phyloP scores from a whole-genome alignment of 768 basidiomycete genomes.

The Leucocoprinus leucothites region DNA sequence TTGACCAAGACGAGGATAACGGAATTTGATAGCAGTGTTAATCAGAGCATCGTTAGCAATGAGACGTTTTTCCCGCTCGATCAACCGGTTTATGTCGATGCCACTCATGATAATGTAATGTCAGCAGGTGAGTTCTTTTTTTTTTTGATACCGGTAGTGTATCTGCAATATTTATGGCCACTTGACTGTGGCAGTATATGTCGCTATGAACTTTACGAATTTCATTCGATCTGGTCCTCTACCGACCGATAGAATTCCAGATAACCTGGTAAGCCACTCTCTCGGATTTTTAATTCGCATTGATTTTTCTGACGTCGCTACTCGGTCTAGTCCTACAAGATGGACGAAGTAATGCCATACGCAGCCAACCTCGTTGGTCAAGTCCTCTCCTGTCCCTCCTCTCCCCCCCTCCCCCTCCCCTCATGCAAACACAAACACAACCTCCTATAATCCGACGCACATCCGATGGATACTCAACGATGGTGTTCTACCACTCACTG shows the following conservation, averaged over 20 bases:
- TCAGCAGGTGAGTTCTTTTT: neutral
- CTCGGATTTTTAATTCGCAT: neutral
- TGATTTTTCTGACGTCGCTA: no score
- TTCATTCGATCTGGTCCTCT: conserved; percentile 61
- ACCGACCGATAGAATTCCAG: conserved; percentile 56
- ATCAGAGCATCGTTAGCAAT: conserved; percentile 60
- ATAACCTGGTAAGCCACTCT: conserved; percentile 39
- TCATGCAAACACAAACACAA: neutral
- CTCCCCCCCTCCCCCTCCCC: neutral
- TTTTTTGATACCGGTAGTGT: neutral
- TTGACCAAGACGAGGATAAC: conserved; percentile 59
- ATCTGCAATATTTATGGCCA: neutral
- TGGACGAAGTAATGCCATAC: conserved; percentile 32
- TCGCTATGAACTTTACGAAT: conserved; percentile 70
- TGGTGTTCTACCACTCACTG: conserved; percentile 64
- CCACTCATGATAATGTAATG: conserved; percentile 74
- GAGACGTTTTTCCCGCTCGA: conserved; percentile 51
- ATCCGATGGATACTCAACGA: conserved; percentile 77
- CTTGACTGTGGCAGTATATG: conserved; percentile 41
- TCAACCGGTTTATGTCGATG: conserved; percentile 69
- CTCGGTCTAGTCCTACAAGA: conserved; percentile 28
- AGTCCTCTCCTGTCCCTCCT: conserved; percentile 36
- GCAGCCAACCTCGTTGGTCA: conserved; percentile 39
- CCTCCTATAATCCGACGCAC: conserved; percentile 29
- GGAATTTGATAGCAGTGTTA: conserved; percentile 56